Conservation (phyloP, 2,329 filamentous ascomycete species). For the Volutella citrinella region DNA sequence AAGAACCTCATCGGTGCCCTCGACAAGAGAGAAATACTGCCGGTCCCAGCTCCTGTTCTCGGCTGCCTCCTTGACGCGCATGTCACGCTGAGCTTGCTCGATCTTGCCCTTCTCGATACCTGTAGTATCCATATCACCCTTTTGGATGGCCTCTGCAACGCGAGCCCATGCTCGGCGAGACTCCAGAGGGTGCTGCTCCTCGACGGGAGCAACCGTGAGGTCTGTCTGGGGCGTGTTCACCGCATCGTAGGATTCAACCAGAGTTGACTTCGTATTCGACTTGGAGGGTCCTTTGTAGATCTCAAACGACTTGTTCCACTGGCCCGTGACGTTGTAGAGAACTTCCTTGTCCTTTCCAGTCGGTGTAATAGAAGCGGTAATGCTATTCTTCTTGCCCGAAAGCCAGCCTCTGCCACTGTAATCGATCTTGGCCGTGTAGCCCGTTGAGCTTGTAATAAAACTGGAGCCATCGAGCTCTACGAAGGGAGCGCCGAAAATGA, state of each 20-base stretch:
- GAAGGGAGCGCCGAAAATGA: constrained; percentile 83
- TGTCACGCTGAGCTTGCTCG: constrained; percentile 79
- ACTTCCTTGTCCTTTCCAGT: constrained; percentile 70
- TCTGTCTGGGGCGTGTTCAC: constrained; percentile 58
- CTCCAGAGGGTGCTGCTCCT: constrained; percentile 83
- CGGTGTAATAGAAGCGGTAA: constrained; percentile 70
- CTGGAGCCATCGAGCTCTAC: constrained; percentile 85
- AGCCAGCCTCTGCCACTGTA: constrained; percentile 95
- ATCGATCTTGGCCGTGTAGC: constrained; percentile 85
- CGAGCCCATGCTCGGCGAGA: constrained; percentile 84
- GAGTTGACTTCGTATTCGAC: constrained; percentile 44
- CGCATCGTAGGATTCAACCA: constrained; percentile 61
- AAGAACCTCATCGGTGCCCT: constrained; percentile 45
- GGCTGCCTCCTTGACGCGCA: constrained; percentile 69
- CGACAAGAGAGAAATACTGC: constrained; percentile 68
- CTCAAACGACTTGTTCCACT: constrained; percentile 83
- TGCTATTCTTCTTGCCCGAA: constrained; percentile 91
- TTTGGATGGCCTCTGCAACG: constrained; percentile 76
- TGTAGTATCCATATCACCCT: constrained; percentile 80
- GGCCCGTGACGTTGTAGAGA: constrained; percentile 79
- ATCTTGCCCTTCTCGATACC: constrained; percentile 81
- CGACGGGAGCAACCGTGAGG: constrained; percentile 68
- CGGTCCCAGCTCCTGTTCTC: constrained; percentile 77
- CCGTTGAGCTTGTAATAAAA: constrained; percentile 81
- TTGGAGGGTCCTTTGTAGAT: constrained; percentile 65